Conservation (phyloP, 768 basidiomycete genomes). For the Mycena leptocephala region DNA sequence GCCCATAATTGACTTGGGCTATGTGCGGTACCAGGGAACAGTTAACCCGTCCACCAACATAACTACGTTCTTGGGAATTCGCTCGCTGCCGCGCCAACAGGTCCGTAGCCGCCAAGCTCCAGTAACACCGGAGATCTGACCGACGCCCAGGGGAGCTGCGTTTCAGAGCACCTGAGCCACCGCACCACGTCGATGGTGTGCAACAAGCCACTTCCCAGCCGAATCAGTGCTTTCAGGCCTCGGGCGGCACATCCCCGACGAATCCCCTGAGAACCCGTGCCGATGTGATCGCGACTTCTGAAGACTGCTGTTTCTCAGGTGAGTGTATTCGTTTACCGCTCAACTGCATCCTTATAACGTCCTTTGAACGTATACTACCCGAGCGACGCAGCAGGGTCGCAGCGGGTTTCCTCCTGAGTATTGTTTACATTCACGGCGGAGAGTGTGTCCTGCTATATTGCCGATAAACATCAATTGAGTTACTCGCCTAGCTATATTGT, state of each 20-base stretch:
- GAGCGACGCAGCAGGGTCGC: neutral
- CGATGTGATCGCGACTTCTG: neutral
- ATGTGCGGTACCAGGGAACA: constrained; percentile 48
- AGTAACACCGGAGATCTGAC: too few species aligned
- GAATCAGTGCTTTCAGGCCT: constrained; percentile 38
- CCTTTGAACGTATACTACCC: neutral
- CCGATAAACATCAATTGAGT: neutral
- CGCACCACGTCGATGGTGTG: constrained; percentile 14
- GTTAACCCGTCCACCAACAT: constrained; percentile 38
- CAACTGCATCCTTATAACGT: neutral
- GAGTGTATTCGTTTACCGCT: neutral
- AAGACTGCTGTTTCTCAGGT: constrained; percentile 9
- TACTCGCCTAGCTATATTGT: neutral
- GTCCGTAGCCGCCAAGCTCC: too few species aligned
- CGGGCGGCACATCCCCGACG: constrained; percentile 31
- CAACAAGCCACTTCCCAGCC: constrained; percentile 32
- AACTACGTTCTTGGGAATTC: constrained; percentile 45
- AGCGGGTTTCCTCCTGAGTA: neutral
- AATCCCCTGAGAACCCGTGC: constrained; percentile 29
- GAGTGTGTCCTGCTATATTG: constrained; percentile 17
- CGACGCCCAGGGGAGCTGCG: constrained; percentile 33
- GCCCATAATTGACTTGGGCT: constrained; percentile 47
- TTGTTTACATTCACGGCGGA: constrained; percentile 40
- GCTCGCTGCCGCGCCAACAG: constrained; percentile 51
- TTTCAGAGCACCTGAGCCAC: constrained; percentile 31